Evolutionary conservation across 2,329 filamentous ascomycete genomes (phyloP), one percentile per base, ranked within the genome.

Genomic region (Fusarium verticillioides): DNA sequence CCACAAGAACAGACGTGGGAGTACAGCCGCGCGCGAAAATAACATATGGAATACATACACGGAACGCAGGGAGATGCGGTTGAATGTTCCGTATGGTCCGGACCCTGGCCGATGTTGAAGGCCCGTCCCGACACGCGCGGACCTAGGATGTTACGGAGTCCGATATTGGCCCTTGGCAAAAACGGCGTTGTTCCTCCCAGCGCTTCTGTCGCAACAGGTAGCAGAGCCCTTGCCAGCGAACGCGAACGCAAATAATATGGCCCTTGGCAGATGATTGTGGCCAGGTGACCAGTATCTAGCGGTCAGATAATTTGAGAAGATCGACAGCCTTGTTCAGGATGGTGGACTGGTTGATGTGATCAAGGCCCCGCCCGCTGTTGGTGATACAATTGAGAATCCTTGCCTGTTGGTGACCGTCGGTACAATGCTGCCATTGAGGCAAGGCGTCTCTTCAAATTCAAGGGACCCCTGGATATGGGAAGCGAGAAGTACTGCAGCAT

Each of bases 281-380:
- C 57, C 68, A 66, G 63, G 68, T 54, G 54, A 73, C 28, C 46
- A 60, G 52, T 46, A 62, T 66, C 42, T 72, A 63, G 72, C 57
- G 71, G 71, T 74, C 71, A 69, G 63, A 54, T 60, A 54, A 47
- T 57, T 60, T 30, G 44, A 34, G 16, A 60, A 57, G 66, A 73
- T 67, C 70, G 56, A 61, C 62, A 46, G 43, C 28, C 54, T 61
- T 72, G 62, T 66, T 74, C 52, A 72, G 43, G 60, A 56, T 47
- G 70, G 58, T 62, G 57, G 71, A 70, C 71, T 44, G 63, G 56
- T 69, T 68, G 63, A 63, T 72, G 61, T 74, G 71, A 70, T 72
- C 61, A 70, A 74, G 40, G 39, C 56, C 71, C 70, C 66, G 71
- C 71, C 70, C 66, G 71, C 59, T 74, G 71, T 74, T 73, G 71